Conservation (phyloP, 306 rosid species). For the Pyrus bretschneideri region DNA sequence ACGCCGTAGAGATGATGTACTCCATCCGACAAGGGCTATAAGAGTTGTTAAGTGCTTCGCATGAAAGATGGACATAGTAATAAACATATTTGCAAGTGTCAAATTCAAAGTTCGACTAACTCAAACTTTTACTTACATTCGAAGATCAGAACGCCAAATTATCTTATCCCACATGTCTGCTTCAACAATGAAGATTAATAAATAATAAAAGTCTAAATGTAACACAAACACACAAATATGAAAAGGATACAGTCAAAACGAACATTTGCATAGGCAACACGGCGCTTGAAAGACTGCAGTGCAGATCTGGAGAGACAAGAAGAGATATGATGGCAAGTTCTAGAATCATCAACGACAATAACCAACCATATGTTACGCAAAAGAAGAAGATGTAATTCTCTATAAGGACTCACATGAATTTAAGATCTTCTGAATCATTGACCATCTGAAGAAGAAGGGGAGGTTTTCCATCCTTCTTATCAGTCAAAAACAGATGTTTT, state of each 20-base stretch:
- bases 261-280: slow-evolving; percentile 75
- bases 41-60: slow-evolving; percentile 41
- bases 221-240: not conserved
- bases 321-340: slow-evolving; percentile 5
- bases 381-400: not conserved
- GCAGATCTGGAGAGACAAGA: slow-evolving; percentile 63
- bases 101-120: not conserved
- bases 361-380: not conserved
- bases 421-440: slow-evolving; percentile 54
- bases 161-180: not conserved
- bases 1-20: slow-evolving; percentile 83
- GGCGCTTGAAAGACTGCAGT: slow-evolving; percentile 66
- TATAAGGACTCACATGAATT: slow-evolving; percentile 51
- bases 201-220: not conserved
- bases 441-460: slow-evolving; percentile 90
- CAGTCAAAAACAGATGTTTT: slow-evolving; percentile 66
- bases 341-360: slow-evolving; percentile 7
- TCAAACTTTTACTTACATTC: not conserved
- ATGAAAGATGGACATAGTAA: not conserved
- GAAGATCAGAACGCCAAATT: not conserved
- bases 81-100: not conserved
- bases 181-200: not conserved
- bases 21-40: slow-evolving; percentile 89
- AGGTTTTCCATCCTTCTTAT: slow-evolving; percentile 48
- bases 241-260: slow-evolving; percentile 73